Evolutionary conservation across 2,329 filamentous ascomycete genomes (phyloP).

Genomic region (Exophiala viscosa): DNA sequence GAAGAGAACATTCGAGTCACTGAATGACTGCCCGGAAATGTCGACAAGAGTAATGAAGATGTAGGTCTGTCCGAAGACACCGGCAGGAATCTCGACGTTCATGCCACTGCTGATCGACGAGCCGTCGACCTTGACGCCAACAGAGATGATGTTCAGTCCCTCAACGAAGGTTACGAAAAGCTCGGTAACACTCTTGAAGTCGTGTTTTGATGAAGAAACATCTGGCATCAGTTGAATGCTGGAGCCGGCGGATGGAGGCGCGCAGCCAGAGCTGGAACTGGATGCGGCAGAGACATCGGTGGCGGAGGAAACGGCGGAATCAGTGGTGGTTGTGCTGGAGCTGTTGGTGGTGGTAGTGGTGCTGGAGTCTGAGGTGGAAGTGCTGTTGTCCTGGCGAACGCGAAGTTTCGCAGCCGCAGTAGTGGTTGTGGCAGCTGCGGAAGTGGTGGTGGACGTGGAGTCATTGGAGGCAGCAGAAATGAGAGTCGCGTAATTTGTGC

Average conservation of each 20-base stretch:
- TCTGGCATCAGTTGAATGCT: constrained; percentile 22
- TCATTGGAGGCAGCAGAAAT: neutral
- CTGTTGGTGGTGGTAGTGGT: neutral
- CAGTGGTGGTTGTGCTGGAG: constrained; percentile 1
- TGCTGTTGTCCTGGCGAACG: neutral
- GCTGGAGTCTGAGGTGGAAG: neutral
- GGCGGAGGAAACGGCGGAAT: neutral
- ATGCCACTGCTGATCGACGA: constrained; percentile 4
- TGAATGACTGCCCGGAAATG: constrained; percentile 18
- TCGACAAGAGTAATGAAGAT: constrained; percentile 26
- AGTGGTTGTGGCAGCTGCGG: neutral
- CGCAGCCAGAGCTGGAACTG: constrained; percentile 10
- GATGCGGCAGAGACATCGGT: neutral
- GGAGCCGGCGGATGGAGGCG: constrained; percentile 14
- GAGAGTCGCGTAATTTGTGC: constrained; percentile 5
- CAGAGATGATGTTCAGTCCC: constrained; percentile 23
- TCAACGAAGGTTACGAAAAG: constrained; percentile 26
- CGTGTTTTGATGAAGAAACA: constrained; percentile 17
- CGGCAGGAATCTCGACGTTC: constrained; percentile 17
- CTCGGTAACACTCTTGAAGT: constrained; percentile 11
- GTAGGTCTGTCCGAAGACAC: constrained; percentile 24
- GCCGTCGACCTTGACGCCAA: constrained; percentile 7
- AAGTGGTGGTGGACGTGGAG: constrained; percentile 3
- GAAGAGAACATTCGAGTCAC: constrained; percentile 23
- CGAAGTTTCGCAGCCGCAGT: neutral